Evolutionary conservation across 2,329 filamentous ascomycete species (phyloP), one percentile per base, ranked within the genome.

Genomic region (Periglandula ipomoeae): DNA sequence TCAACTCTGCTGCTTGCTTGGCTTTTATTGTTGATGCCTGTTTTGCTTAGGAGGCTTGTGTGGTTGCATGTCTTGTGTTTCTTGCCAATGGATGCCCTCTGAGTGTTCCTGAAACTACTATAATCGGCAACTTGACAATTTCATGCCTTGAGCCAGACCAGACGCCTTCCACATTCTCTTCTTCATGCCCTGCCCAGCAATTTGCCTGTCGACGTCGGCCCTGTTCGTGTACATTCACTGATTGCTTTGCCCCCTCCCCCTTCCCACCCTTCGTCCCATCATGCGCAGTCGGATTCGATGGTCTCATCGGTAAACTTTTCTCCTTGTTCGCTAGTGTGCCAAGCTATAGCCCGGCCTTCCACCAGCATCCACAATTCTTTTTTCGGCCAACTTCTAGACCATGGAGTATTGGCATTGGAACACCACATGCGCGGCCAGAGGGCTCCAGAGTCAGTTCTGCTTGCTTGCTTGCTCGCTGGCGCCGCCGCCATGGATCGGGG

Each of bases 321-420:
- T 19, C 4, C 13, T 15, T 19, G 13, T 13, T 43, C 17, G 32
- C 30, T 43, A 43, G 39, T 48, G 39, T 40, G 38, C 39, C 40
- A 44, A 48, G 15, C 35, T 41, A 32, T 35, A 11, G 17, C 46
- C 27, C 20, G 20, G 19, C 30, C 23, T 37, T 38, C 7, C 24
- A 47, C 32, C 30, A 26, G 47, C 24, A 49, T 45, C 41, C 47
- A 49, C 42, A 41, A 10, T 40, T 34, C 17, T 26, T 11, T 30
- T 22, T 20, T 23, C 15, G 40, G 17, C 32, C 23, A 44, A 47
- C 37, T 26, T 32, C 11, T 23, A 15, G 19, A 32, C 45, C 44
- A 10, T 32, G 15, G 5, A 15, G 11, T 27, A 20, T 26, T 20
- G 24, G 39, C 15, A 22, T 41, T 24, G 22, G 23, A 24, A 37